Conservation (phyloP, 352 stramenopile species). For the Plasmopara muralis region DNA sequence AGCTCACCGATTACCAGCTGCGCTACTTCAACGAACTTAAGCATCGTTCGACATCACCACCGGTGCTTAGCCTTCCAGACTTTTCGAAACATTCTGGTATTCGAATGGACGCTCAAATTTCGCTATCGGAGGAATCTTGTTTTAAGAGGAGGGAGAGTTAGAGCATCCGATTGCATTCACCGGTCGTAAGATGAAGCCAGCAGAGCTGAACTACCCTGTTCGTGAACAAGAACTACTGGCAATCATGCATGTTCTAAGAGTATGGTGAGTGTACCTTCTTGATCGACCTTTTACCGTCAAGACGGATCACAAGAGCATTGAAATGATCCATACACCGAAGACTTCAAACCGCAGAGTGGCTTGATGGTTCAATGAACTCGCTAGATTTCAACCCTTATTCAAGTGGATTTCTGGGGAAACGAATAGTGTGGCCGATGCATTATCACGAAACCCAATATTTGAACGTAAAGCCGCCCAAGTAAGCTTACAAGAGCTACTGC, state of each 20-base stretch:
- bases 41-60: neutral
- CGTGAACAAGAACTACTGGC: slow-evolving; percentile 6
- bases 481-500: slow-evolving; percentile 6
- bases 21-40: neutral
- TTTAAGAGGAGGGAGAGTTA: neutral
- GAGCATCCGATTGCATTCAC: neutral
- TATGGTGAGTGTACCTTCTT: slow-evolving; percentile 11
- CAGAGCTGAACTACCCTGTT: neutral
- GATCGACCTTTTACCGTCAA: neutral
- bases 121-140: slow-evolving; percentile 2
- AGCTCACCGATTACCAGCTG: neutral
- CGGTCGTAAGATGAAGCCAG: neutral
- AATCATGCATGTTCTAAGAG: slow-evolving; percentile 9
- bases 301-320: slow-evolving; percentile 11
- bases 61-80: neutral
- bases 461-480: slow-evolving; percentile 12
- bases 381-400: slow-evolving; percentile 7
- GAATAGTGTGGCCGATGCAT: slow-evolving; percentile 2
- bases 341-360: slow-evolving; percentile 12
- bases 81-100: slow-evolving; percentile 2
- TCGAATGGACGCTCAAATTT: slow-evolving; percentile 9
- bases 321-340: slow-evolving; percentile 15
- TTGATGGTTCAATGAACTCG: slow-evolving; percentile 14
- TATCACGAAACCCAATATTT: slow-evolving; percentile 6
- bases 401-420: slow-evolving; percentile 11